Percentiles rank a stretch among this genome's conserved stretches.
Evolutionary conservation across 2,329 filamentous ascomycete species (phyloP).

Genomic region (Monosporascus sp.): DNA sequence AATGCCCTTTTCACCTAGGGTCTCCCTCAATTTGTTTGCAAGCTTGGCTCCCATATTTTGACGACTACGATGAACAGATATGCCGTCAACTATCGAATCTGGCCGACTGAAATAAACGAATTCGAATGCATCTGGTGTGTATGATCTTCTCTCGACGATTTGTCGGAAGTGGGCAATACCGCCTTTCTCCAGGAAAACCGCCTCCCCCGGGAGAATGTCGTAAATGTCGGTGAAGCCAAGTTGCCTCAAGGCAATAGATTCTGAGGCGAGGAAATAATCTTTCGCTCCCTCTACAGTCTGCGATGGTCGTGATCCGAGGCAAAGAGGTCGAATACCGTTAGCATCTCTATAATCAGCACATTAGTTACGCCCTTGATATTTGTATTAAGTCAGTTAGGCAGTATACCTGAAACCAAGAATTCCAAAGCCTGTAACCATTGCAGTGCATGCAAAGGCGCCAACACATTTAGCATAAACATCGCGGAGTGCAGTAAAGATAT

Average conservation of each 20-base stretch:
- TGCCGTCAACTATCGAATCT: constrained; percentile 54
- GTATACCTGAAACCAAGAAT: constrained; percentile 65
- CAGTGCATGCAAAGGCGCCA: constrained; percentile 75
- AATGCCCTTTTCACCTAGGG: constrained; percentile 64
- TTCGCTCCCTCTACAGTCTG: constrained; percentile 54
- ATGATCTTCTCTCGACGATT: constrained; percentile 61
- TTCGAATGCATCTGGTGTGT: constrained; percentile 73
- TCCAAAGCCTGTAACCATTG: constrained; percentile 77
- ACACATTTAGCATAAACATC: constrained; percentile 70
- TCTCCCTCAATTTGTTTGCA: constrained; percentile 64
- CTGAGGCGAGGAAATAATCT: constrained; percentile 90
- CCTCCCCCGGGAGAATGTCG: constrained; percentile 61
- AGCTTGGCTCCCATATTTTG: constrained; percentile 83
- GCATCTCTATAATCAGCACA: constrained; percentile 14
- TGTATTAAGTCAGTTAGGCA: no score
- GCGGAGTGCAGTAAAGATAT: constrained; percentile 68
- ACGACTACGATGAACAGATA: constrained; percentile 77
- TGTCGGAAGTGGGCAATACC: constrained; percentile 69
- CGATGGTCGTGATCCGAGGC: constrained; percentile 70
- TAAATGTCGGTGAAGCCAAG: constrained; percentile 72
- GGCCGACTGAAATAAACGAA: constrained; percentile 82
- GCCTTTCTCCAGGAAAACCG: constrained; percentile 55
- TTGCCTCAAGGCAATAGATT: constrained; percentile 78
- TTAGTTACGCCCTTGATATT: no score
- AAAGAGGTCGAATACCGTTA: constrained; percentile 75